Evolutionary conservation across 768 basidiomycete genomes (phyloP), one percentile per base, ranked within the genome.

Genomic region (Tylopilus balloui): DNA sequence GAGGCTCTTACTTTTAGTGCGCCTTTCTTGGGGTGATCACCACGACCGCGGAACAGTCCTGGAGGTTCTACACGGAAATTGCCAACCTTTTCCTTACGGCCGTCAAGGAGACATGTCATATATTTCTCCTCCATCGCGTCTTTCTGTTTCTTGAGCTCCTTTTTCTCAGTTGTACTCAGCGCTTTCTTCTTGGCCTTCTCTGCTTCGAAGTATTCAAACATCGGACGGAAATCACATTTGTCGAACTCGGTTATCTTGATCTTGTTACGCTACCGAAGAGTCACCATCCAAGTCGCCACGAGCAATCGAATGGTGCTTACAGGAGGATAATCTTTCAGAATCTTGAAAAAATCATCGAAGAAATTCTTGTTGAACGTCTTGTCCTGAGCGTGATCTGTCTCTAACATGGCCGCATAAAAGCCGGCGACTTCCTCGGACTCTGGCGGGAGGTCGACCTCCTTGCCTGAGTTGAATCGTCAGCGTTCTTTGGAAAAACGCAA

Each of bases 31-130:
- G 96, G 96, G 69, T 99, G 96, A 59, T 97, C 93, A 46, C 96
- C 96, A 55, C 96, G 93, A 53, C 96, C 96, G 67, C 96, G 76
- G 72, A 98, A 99, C 43, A 98, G 72, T n/a, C 95, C 94, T 23
- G 96, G 96, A 66, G 96, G 96, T 77, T 99, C 96, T 44, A 97
- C 84, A 57, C 93, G 80, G 76, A 98, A 98, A 72, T 98, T 99
- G 32, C 96, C 96, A 41, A 97, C 81, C 68, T 97, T 98, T 73
- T 99, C 96, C 71, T 92, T 95, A 45, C 94, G 84, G 12, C 95
- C 95, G 61, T 99, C 92, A 28, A 99, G 80, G n/a, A 84, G 62
- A 69, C 95, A 97, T 21, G 79, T 78, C 19, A 79, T 81, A 68
- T 93, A 97, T 54, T 86, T 87, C 42, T 80, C 82, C 69, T 98